Evolutionary conservation across 305 asterid genomes (phyloP), one percentile per base, ranked within the genome.

Genomic region (Stenogyne calaminthoides): DNA sequence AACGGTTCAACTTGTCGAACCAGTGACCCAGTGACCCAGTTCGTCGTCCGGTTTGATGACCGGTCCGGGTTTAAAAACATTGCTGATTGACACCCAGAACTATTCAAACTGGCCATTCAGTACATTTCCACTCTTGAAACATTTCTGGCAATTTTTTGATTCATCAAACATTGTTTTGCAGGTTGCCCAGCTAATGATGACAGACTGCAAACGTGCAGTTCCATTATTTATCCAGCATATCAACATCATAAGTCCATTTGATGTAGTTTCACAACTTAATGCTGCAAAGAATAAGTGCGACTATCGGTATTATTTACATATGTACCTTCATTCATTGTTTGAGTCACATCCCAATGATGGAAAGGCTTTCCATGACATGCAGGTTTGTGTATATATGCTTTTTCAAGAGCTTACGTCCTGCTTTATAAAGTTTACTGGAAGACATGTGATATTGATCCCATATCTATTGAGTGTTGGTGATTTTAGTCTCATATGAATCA

Each of bases 181-280:
- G 99, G 97, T 92, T 71, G 93, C 84, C 72, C 99, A 92, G 80
- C 93, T 95, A 77, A 90, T 95, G 99, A 89, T 80, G 91, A 89
- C 88, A 77, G 97, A 92, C 78, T 83, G 85, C 82, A 92, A 92
- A 80, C 94, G 83, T 46, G 91, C 99, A 49, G 79, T 90, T 80
- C 85, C 92, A 46, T 77, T 92, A 84, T 83, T 95, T 80, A 89
- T 90, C 78, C 98, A 87, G 72, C 87, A 87, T 71, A 84, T 79
- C 71, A 91, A 90, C 66, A 79, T 90, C 66, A 74, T 92, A 71
- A 84, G 89, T 72, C 89, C 97, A 78, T 82, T 89, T 22, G 99
- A 92, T 70, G 96, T 95, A 72, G 97, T 95, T 73, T 87, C 93
- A 74, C 96, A 92, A 80, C 96, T 91, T 79, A 63, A 71, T 56